phyloP scores from a whole-genome alignment of 73 alveolate species.

The Paramecium sonneborni region DNA sequence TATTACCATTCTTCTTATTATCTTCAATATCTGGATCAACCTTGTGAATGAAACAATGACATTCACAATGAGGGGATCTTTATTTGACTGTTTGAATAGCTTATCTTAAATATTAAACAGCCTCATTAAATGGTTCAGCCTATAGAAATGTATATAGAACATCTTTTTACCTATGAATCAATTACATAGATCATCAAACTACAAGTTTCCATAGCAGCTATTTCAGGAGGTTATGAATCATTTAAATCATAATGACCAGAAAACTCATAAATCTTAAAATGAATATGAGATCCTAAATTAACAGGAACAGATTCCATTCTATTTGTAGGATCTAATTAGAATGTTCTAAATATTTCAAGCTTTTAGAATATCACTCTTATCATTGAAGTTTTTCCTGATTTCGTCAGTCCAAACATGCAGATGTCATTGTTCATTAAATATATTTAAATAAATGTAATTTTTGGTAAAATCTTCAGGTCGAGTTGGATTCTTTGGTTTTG shows the following conservation, averaged over 20 bases:
- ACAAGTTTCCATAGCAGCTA: conserved; percentile 77
- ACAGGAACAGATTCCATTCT: conserved; percentile 81
- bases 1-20: not conserved
- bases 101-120: conserved; percentile 69
- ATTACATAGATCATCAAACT: conserved; percentile 90
- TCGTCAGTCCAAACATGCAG: conserved; percentile 50
- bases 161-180: conserved; percentile 75
- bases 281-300: conserved; percentile 85
- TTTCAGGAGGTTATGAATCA: conserved; percentile 81
- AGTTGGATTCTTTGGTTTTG: not conserved
- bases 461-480: conserved; percentile 43
- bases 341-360: conserved; percentile 92
- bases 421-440: conserved; percentile 22
- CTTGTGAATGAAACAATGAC: conserved; percentile 56
- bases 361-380: conserved; percentile 92
- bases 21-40: conserved; percentile 59
- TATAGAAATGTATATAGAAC: not conserved
- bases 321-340: conserved; percentile 87
- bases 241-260: conserved; percentile 86
- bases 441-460: conserved; percentile 34
- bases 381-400: conserved; percentile 91
- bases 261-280: conserved; percentile 90
- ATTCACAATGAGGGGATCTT: conserved; percentile 25
- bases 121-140: conserved; percentile 71
- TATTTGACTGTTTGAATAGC: not conserved